phyloP scores from a whole-genome alignment of 2,329 filamentous ascomycete genomes.

The Pseudogymnoascus sp. region DNA sequence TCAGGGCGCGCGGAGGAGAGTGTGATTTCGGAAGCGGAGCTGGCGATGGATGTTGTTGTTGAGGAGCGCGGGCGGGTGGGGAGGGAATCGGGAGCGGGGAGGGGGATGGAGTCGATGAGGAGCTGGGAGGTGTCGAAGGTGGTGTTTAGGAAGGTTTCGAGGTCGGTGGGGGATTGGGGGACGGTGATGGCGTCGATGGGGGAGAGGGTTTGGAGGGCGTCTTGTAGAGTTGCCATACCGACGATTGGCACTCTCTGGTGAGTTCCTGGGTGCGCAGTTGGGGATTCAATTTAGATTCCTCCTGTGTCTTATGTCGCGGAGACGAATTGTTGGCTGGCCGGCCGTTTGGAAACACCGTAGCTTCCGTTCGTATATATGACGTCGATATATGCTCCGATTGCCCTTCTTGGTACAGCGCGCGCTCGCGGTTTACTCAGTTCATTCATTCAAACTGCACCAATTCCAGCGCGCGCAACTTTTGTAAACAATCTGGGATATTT shows the following conservation, averaged over 20 bases:
- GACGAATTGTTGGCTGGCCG: not conserved
- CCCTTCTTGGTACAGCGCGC: not conserved
- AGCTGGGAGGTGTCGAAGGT: conserved; percentile 64
- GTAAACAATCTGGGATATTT: not conserved
- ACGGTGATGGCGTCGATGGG: conserved; percentile 49
- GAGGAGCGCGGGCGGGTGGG: conserved; percentile 48
- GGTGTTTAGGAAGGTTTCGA: conserved; percentile 48
- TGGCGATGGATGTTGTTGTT: conserved; percentile 42
- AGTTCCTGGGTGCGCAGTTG: not conserved
- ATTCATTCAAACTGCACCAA: not conserved
- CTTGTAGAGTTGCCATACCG: conserved; percentile 43
- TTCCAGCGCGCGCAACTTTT: not conserved
- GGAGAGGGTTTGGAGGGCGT: conserved; percentile 51
- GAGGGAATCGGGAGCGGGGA: conserved; percentile 39
- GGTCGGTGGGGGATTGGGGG: conserved; percentile 36
- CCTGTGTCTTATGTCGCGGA: not conserved
- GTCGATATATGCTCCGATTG: not conserved
- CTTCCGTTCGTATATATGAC: not conserved
- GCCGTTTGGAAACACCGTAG: not conserved
- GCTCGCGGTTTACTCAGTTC: not conserved
- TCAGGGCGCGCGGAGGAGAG: conserved; percentile 43
- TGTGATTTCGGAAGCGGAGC: conserved; percentile 45
- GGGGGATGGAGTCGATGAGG: conserved; percentile 71
- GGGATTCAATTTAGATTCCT: not conserved
- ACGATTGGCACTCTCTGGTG: not conserved